A percentile compares a stretch with the other conserved stretches of the same genome.
Conservation (phyloP, 129 eudicot genomes). For the Rutidosis leptorrhynchoides region DNA sequence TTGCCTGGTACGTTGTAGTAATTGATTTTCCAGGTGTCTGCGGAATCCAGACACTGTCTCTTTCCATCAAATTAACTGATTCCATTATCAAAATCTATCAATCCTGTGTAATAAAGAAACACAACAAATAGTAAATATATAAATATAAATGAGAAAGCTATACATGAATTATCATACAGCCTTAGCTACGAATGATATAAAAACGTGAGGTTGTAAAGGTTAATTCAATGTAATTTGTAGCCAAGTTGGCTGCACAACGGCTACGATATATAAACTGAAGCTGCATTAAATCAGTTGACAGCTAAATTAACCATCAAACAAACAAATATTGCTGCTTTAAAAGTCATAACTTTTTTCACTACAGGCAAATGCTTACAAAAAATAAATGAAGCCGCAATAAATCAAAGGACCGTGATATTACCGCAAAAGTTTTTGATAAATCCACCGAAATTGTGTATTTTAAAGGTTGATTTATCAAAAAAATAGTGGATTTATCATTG, state of each 20-base stretch:
- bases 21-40: constrained; percentile 37
- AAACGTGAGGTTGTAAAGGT: background rate
- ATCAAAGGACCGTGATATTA: background rate
- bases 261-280: background rate
- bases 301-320: background rate
- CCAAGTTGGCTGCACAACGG: background rate
- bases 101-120: background rate
- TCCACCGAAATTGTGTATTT: background rate
- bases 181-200: background rate
- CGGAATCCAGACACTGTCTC: constrained; percentile 33
- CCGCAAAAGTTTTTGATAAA: background rate
- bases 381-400: background rate
- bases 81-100: constrained; percentile 25
- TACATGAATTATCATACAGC: background rate
- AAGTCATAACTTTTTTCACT: background rate
- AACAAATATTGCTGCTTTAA: background rate
- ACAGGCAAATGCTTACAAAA: background rate
- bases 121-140: background rate
- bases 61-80: constrained; percentile 32
- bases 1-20: background rate
- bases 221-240: background rate
- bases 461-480: background rate
- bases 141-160: background rate
- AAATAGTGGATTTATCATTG: background rate
- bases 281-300: background rate